phyloP scores from a whole-genome alignment of 2,329 filamentous ascomycete species.

The Penicillium sp. region DNA sequence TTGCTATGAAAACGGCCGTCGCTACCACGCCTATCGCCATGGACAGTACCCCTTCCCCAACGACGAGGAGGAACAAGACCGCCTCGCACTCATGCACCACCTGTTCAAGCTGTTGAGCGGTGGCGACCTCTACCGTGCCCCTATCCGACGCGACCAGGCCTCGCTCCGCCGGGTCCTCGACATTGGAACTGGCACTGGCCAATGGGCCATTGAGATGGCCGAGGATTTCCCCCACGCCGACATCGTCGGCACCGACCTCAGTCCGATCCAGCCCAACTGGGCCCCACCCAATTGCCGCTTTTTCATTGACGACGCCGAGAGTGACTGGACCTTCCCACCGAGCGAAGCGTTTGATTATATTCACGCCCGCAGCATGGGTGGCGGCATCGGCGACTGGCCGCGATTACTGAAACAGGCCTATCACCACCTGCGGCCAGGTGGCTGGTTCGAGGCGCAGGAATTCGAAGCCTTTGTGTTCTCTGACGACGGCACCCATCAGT shows the following conservation, averaged over 20 bases:
- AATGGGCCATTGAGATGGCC: slow-evolving; percentile 46
- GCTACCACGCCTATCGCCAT: slow-evolving; percentile 44
- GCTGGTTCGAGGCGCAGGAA: slow-evolving; percentile 39
- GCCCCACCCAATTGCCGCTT: slow-evolving; percentile 53
- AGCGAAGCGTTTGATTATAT: slow-evolving; percentile 42
- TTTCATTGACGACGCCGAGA: slow-evolving; percentile 46
- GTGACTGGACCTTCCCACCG: slow-evolving; percentile 41
- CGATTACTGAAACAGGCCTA: slow-evolving; percentile 32
- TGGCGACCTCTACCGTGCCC: slow-evolving; percentile 40
- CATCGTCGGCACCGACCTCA: slow-evolving; percentile 38
- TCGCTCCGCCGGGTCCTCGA: slow-evolving; percentile 30
- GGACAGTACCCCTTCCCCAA: slow-evolving; percentile 46
- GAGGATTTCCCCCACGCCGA: slow-evolving; percentile 37
- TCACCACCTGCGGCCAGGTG: slow-evolving; percentile 34
- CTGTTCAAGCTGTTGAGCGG: slow-evolving; percentile 37
- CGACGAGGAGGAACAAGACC: slow-evolving; percentile 46
- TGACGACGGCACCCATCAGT: slow-evolving; percentile 33
- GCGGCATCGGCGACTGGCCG: slow-evolving; percentile 38
- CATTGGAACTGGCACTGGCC: slow-evolving; percentile 35
- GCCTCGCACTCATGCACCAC: slow-evolving; percentile 42
- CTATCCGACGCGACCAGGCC: slow-evolving; percentile 24
- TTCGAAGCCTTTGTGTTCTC: slow-evolving; percentile 30
- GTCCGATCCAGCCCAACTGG: slow-evolving; percentile 36
- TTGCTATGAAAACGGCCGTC: slow-evolving; percentile 43
- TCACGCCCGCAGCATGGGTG: slow-evolving; percentile 37